Base-by-base conservation (phyloP, 1,139 yeast genomes). In the Hemisphaericaspora xylanilytica region DNA sequence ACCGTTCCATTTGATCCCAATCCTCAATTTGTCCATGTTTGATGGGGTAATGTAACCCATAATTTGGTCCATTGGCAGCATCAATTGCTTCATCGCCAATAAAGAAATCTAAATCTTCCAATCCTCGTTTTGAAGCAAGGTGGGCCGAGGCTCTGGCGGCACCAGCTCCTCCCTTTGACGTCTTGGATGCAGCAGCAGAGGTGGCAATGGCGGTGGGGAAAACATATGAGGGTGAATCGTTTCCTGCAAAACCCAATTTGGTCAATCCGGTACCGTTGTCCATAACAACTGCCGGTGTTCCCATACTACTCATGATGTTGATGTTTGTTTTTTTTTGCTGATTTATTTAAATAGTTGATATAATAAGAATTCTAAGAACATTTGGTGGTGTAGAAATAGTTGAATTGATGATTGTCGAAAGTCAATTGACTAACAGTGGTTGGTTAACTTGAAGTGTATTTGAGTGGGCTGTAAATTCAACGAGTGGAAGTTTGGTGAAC, bases 1-100 rank as follows among this genome's bases (percentile, higher is more conserved):
- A 90, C 59, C 98, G 76, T 64, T 92, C 99, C 99, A 92, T 92
- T 60, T 92, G 97, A 67, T 94, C 98, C 99, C 99, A 92, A 61
- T 92, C 89, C 63, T 92, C 98, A 49, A 92, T 84, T 67, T 92
- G 98, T 16, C 99, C 99, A 58, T 92, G 98, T 61, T 87, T 85
- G 48, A 92, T 88, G 13, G 99, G 99, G 56, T 92, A 92, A 47
- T 81, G 80, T 46, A 94, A 71, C 32, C 92, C 85, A 63, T 92
- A 94, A 37, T 88, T 84, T 15, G 95, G 89, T 3, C 96, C 95
- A 58, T 80, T 84, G 12, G 97, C 84, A 11, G 96, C 96, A 37
- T 76, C 78, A 30, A 92, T 59, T 2, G 98, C 99, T 60, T 90
- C 97, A 55, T 92, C 92, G 24, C 99, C 98, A 55, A 94, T 94